Conservation (phyloP, 257 asterid genomes). For the Nicotiana undulata region DNA sequence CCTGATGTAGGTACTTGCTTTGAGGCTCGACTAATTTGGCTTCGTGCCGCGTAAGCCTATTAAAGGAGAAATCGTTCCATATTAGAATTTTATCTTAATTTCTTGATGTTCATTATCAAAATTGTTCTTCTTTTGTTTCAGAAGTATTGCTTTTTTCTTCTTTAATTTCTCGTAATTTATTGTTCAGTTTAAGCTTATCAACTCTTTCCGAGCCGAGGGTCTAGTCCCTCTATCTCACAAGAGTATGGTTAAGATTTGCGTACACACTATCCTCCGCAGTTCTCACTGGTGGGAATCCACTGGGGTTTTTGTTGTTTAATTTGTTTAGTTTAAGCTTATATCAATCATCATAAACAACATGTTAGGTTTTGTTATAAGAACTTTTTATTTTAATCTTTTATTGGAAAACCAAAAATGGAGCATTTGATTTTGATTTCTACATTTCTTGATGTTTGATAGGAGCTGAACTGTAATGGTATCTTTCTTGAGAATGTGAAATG, state of each 20-base stretch:
- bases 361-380: no score
- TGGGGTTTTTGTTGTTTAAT: no score
- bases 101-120: background rate
- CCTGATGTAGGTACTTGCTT: no score
- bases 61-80: no score
- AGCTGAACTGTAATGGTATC: background rate
- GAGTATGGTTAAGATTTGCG: rapidly evolving
- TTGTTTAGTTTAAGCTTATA: no score
- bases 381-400: no score
- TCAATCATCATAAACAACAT: no score
- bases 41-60: no score
- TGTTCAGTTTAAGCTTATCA: background rate
- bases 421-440: background rate
- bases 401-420: background rate
- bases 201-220: no score
- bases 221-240: no score
- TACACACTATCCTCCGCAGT: no score
- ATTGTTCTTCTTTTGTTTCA: background rate
- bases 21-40: rapidly evolving
- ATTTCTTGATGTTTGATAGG: background rate
- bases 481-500: background rate
- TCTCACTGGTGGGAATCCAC: no score
- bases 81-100: background rate
- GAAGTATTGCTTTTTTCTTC: background rate
- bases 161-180: background rate